Evolutionary conservation across 1,139 yeast species (phyloP), one percentile per base, ranked within the genome.

Genomic region (Saccharomyces hybrid): DNA sequence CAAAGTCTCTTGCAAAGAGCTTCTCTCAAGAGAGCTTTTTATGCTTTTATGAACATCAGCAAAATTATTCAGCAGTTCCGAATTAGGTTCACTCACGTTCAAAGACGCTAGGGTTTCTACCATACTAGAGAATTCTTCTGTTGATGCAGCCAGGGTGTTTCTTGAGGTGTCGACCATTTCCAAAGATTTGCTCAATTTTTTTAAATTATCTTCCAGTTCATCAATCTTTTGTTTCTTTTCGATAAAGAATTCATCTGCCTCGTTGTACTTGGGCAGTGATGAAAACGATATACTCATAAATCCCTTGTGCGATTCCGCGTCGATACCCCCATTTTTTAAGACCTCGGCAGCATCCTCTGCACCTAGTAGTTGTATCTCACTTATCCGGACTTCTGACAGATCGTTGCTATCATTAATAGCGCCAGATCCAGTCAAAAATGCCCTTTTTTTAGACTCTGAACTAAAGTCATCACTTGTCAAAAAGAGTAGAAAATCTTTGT

Each of bases 1-100:
- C 58, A 93, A 73, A 63, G 90, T 83, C 63, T 93, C 98, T 68
- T 90, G 96, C 67, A 88, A 70, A 58, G 91, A 85, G 57, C 87
- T 82, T 55, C 97, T 80, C 59, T 85, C 91, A 55, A 89, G 75
- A 53, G 89, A 76, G 54, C 88, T 95, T 61, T 82, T 83, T 46
- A 91, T 78, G 59, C 88, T 80, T 48, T 74, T 63, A 65, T 91
- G 95, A 7, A 88, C 81, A 41, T 82, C 83, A 44, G 93, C 83
- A 67, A 91, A 90, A 56, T 80, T 76, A n/a, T 70, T 68, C 53
- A 85, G 72, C 23, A 90, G 73, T 20, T 80, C 82, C 7, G 85
- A 78, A 5, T 91, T 79, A 25, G 79, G 75, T 61, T 81, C 82
- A 59, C 88, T 85, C 5, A 93, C 82, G 66, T 91, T 98, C 48